These are phyloP conservation scores for Annulohypoxylon truncatum DNA, from an alignment of 2,329 filamentous ascomycete species.

Conservation along the genomic window DNA sequence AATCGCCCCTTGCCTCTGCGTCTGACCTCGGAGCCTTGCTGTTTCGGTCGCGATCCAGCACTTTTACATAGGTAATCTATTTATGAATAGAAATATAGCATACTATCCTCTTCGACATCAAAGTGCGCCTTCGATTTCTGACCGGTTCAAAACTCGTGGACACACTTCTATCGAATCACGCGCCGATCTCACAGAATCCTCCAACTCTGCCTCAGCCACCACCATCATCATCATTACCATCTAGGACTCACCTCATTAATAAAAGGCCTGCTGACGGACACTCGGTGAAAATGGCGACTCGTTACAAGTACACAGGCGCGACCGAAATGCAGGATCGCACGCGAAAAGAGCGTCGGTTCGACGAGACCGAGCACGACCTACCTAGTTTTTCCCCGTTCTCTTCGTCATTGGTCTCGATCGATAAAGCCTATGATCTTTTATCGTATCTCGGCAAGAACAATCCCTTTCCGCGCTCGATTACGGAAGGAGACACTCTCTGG, in stretches of 20 bases:
- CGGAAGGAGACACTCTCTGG: constrained; percentile 81
- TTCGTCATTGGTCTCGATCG: constrained; percentile 37
- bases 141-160: constrained; percentile 10
- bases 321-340: constrained; percentile 63
- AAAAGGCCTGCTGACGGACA: constrained; percentile 4
- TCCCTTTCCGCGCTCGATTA: constrained; percentile 69
- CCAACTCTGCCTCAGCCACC: not conserved
- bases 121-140: constrained; percentile 3
- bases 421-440: constrained; percentile 55
- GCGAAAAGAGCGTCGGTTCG: constrained; percentile 61
- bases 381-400: constrained; percentile 49
- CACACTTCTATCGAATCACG: constrained; percentile 33
- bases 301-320: constrained; percentile 38
- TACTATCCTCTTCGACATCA: constrained; percentile 5
- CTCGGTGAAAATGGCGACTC: constrained; percentile 38
- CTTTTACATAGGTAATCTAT: not conserved
- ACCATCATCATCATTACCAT: constrained; percentile 8
- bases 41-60: not conserved
- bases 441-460: constrained; percentile 65
- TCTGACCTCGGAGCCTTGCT: constrained; percentile 21
- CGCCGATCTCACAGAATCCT: constrained; percentile 34
- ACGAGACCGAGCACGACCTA: constrained; percentile 62
- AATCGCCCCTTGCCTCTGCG: constrained; percentile 4
- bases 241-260: constrained; percentile 16
- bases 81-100: constrained; percentile 23